Evolutionary conservation across 352 stramenopile species (phyloP), one percentile per base, ranked within the genome.

Genomic region (Phytopythium boreale): DNA sequence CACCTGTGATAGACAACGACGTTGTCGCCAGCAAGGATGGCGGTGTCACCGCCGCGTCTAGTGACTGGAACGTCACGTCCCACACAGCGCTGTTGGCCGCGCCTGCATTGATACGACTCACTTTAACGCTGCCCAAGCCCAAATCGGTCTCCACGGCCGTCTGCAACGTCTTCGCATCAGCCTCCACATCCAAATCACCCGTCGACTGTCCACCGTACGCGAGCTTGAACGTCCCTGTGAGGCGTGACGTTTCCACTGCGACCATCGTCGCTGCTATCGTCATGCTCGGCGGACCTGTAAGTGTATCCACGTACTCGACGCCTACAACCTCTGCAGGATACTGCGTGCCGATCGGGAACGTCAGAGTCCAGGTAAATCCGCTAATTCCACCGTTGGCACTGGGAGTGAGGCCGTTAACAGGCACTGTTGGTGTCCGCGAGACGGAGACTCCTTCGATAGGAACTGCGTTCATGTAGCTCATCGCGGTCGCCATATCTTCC

Each of bases 391-490:
- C 34, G 24, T 49, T 60, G n/a, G 11, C 19, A 19, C 19, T 29
- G 11, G 52, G 52, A 9, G 52, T n/a, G 19, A 58, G 19, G 9
- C 52, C 52, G 3, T 26, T 27, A 1, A 58, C 17, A 4, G 29
- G 20, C 2, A 58, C 63, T 53, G 59, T 69, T 22, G 31, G 31
- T 10, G 22, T 22, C 22, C 76, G 72, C 8, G 76, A 74, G 20
- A 95, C 84, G 5, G 67, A 62, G 0, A 94, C 70, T 8, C 79
- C 76, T 10, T 83, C 79, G n/a, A 64, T 64, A 27, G 79, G 80
- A 67, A 97, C 79, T 14, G 72, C 76, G 47, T 79, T 69, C 9
- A 96, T 76, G 37, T 87, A 80, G 63, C 89, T 74, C 6, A 97
- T 69, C 12, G 87, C 79, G 22, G 61, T 67, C 37, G 87, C 78